Percentiles rank a stretch among this genome's conserved stretches.
Evolutionary conservation across 2,329 filamentous ascomycete genomes (phyloP).

Genomic region (Ophiostoma fasciatum): DNA sequence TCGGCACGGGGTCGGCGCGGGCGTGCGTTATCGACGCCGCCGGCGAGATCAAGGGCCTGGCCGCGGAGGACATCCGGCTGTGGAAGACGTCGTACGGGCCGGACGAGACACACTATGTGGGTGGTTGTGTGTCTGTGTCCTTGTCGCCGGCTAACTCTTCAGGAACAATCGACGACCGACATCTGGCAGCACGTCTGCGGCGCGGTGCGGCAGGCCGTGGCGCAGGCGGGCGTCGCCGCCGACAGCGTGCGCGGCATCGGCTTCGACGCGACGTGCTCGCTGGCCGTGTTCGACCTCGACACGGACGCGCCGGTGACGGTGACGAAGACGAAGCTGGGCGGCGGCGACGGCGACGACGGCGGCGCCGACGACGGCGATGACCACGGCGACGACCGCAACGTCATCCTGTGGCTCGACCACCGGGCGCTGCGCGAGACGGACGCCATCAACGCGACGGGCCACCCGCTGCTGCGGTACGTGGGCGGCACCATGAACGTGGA

Average conservation of each 20-base stretch:
- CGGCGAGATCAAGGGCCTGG: constrained; percentile 71
- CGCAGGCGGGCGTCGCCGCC: constrained; percentile 65
- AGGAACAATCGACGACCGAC: constrained; percentile 95
- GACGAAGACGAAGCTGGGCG: constrained; percentile 62
- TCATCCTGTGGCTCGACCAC: constrained; percentile 96
- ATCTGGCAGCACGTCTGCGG: constrained; percentile 93
- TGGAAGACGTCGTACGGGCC: constrained; percentile 66
- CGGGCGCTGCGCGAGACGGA: constrained; percentile 80
- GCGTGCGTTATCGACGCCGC: constrained; percentile 89
- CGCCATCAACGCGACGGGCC: constrained; percentile 81
- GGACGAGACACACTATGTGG: constrained; percentile 40
- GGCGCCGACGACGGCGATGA: constrained; percentile 30
- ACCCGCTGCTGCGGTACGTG: constrained; percentile 90
- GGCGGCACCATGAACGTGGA: constrained; percentile 98
- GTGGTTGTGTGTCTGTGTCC: constrained; percentile 11
- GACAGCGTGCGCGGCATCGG: constrained; percentile 74
- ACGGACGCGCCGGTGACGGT: constrained; percentile 86
- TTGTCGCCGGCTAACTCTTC: background rate
- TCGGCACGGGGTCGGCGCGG: constrained; percentile 87
- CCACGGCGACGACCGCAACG: constrained; percentile 73
- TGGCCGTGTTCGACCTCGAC: constrained; percentile 78
- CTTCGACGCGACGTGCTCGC: constrained; percentile 97
- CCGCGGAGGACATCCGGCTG: constrained; percentile 61
- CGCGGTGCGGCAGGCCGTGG: constrained; percentile 70
- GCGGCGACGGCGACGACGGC: background rate